These are phyloP conservation scores for Daedalea quercina DNA, from an alignment of 768 basidiomycete species.

Conservation along the genomic window DNA sequence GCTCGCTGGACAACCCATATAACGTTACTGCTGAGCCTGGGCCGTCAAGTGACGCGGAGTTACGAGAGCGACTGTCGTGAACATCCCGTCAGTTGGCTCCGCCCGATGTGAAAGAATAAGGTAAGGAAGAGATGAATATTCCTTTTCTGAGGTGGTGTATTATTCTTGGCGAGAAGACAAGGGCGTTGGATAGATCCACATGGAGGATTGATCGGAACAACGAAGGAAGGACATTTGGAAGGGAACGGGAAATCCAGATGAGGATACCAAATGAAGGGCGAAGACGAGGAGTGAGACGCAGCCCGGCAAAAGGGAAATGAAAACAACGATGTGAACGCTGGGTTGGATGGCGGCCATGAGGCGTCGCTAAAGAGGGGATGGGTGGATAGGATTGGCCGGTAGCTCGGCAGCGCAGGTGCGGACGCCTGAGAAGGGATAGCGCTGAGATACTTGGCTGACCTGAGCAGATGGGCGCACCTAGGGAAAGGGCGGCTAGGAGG, in stretches of 20 bases:
- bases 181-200: background rate
- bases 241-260: background rate
- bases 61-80: constrained; percentile 4
- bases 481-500: background rate
- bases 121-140: background rate
- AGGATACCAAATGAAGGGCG: constrained; percentile 7
- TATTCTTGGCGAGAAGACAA: background rate
- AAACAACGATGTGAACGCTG: constrained; percentile 39
- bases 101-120: background rate
- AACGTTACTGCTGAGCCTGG: background rate
- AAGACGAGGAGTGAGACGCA: constrained; percentile 1
- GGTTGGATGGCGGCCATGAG: constrained; percentile 14
- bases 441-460: background rate
- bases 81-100: background rate
- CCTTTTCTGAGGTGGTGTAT: background rate
- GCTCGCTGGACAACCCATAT: background rate
- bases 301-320: constrained; percentile 28
- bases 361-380: constrained; percentile 16
- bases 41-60: constrained; percentile 17
- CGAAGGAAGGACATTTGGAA: constrained; percentile 1
- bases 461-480: constrained; percentile 3
- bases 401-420: constrained; percentile 6
- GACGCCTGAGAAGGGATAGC: constrained; percentile 10
- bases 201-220: constrained; percentile 5
- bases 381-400: constrained; percentile 5